These are phyloP conservation scores for Cymodocea nodosa DNA, from an alignment of 116 monocot species.

Conservation along the genomic window DNA sequence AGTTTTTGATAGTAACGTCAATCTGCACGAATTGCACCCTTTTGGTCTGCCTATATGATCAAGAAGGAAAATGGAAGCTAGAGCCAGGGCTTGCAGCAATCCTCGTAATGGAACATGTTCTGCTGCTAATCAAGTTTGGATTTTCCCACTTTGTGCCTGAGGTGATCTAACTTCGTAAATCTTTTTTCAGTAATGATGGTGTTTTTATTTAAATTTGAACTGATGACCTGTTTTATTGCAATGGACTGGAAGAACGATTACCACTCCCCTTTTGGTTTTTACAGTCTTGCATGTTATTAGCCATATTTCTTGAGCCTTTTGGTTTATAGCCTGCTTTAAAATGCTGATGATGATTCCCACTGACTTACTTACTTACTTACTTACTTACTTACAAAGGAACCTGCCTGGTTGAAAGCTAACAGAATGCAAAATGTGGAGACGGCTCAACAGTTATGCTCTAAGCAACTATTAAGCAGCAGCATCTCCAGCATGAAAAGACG, in stretches of 20 bases:
- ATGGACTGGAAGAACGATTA: too few relatives aligned
- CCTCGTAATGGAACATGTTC: conserved; percentile 67
- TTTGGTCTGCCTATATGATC: conserved; percentile 75
- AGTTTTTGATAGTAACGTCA: conserved; percentile 87
- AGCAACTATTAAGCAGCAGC: conserved; percentile 52
- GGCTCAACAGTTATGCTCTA: conserved; percentile 45
- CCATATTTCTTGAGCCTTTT: too few relatives aligned
- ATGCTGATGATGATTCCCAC: too few relatives aligned
- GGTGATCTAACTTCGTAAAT: conserved; percentile 14
- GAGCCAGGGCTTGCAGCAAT: conserved; percentile 86
- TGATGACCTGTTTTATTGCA: too few relatives aligned
- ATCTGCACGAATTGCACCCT: conserved; percentile 90
- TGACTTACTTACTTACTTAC: too few relatives aligned
- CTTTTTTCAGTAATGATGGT: too few relatives aligned
- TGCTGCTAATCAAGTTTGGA: conserved; percentile 88
- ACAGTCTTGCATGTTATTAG: too few relatives aligned
- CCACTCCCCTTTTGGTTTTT: too few relatives aligned
- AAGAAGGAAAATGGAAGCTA: conserved; percentile 87
- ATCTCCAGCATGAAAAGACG: conserved; percentile 34
- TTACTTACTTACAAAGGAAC: too few relatives aligned
- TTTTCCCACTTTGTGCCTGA: conserved; percentile 76
- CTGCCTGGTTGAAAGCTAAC: conserved; percentile 71
- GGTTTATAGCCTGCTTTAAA: too few relatives aligned
- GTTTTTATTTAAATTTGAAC: too few relatives aligned
- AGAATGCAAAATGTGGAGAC: conserved; percentile 38